These are phyloP conservation scores for Lecanoromycetidae sp. DNA, from an alignment of 2,329 filamentous ascomycete genomes.

Conservation along the genomic window DNA sequence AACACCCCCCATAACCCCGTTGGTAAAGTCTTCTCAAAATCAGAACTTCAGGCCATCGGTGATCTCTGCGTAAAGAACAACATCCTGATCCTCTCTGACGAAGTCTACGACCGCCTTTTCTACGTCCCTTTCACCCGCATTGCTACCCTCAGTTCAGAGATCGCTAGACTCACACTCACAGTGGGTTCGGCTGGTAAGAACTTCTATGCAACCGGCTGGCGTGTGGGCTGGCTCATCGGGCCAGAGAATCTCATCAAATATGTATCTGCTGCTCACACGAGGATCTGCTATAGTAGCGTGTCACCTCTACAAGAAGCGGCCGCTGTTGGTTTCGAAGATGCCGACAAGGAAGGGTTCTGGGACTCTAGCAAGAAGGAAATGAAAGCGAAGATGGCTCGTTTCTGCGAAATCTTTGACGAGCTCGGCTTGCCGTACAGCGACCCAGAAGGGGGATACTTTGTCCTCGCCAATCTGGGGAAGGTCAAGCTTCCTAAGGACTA, in stretches of 20 bases:
- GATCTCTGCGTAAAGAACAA: conserved; percentile 84
- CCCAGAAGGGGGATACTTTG: conserved; percentile 94
- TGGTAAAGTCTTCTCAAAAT: conserved; percentile 81
- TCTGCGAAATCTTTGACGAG: conserved; percentile 72
- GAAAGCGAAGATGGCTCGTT: conserved; percentile 75
- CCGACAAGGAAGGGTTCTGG: conserved; percentile 79
- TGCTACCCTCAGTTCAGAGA: conserved; percentile 78
- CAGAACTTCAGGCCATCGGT: conserved; percentile 73
- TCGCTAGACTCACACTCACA: conserved; percentile 77
- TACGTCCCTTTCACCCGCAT: conserved; percentile 93
- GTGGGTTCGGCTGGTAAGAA: conserved; percentile 96
- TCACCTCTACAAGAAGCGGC: conserved; percentile 89
- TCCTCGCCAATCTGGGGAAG: conserved; percentile 83
- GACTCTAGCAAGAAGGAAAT: conserved; percentile 70
- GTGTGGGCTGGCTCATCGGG: conserved; percentile 89
- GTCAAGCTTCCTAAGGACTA: conserved; percentile 76
- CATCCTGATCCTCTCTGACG: conserved; percentile 83
- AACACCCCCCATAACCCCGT: conserved; percentile 74
- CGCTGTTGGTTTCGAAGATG: conserved; percentile 86
- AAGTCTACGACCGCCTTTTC: conserved; percentile 90
- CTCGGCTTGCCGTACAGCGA: conserved; percentile 71
- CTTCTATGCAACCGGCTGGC: conserved; percentile 96
- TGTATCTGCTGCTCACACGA: conserved; percentile 81
- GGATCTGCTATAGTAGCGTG: conserved; percentile 91
- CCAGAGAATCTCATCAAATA: conserved; percentile 80